Evolutionary conservation across 2,329 filamentous ascomycete genomes (phyloP).

Genomic region (Botrytis porri): DNA sequence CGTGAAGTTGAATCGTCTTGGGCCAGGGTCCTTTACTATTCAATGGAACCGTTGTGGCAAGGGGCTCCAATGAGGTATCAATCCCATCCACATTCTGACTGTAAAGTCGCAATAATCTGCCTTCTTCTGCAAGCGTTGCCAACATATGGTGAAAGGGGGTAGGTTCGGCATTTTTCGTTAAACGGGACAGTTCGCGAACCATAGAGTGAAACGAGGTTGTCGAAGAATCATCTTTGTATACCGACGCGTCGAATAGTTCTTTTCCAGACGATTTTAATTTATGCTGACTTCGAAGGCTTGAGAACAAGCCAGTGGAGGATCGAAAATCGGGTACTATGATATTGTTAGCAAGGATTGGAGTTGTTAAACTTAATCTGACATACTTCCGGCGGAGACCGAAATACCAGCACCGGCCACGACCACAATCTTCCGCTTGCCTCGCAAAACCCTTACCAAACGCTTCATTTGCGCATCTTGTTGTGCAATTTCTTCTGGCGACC

Average conservation of each 20-base stretch:
- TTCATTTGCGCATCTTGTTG: conserved; percentile 63
- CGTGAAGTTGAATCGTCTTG: conserved; percentile 87
- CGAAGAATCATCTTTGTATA: conserved; percentile 87
- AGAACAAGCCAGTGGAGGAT: conserved; percentile 86
- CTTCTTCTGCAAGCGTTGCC: conserved; percentile 83
- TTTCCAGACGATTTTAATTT: conserved; percentile 92
- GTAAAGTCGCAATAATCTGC: conserved; percentile 84
- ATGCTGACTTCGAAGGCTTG: conserved; percentile 77
- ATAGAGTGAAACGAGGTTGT: conserved; percentile 93
- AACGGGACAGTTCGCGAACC: conserved; percentile 81
- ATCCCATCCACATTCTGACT: conserved; percentile 97
- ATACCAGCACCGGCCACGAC: conserved; percentile 96
- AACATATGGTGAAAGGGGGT: conserved; percentile 92
- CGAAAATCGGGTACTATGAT: conserved; percentile 85
- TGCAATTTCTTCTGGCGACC: conserved; percentile 45
- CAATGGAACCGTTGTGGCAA: conserved; percentile 78
- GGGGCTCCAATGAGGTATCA: conserved; percentile 76
- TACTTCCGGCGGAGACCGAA: conserved; percentile 90
- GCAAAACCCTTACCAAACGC: conserved; percentile 69
- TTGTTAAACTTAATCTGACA: conserved; percentile 41
- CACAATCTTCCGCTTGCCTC: conserved; percentile 93
- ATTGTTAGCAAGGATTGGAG: conserved; percentile 22
- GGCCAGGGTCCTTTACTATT: conserved; percentile 88
- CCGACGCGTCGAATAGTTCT: conserved; percentile 93
- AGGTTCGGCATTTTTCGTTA: conserved; percentile 73